Evolutionary conservation across 2,329 filamentous ascomycete genomes (phyloP), one percentile per base, ranked within the genome.

Genomic region (Phialemoniopsis sp.): DNA sequence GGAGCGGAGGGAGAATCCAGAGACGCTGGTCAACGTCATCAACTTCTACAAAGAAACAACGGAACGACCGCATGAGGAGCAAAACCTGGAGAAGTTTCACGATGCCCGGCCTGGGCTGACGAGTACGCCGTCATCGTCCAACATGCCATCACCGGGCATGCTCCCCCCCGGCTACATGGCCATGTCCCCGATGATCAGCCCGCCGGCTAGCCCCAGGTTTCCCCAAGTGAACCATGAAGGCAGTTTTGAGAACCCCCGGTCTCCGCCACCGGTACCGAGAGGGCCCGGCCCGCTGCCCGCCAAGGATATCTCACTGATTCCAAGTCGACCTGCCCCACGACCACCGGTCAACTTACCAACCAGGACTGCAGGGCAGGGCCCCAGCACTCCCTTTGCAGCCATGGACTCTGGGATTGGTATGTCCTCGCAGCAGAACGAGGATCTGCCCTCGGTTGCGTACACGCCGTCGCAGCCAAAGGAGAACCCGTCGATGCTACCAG

Each of bases 41-140:
- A 87, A 85, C 43, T 97, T 97, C 61, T 97, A 95, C 73, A 94
- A 96, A 62, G 91, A 95, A 67, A 95, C 89, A 48, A 85, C 87
- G 18, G 88, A 91, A 52, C 74, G 72, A 52, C 81, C 80, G 43
- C 80, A 82, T 45, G 89, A 96, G 58, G 88, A 95, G 56, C 86
- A 87, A 53, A 85, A 93, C 41, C 88, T 93, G 72, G 90, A 97
- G 63, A 98, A 98, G 63, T 96, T 98, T 61, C 89, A 94, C 54
- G 83, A 95, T 67, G 89, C 86, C 38, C 82, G 84, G 54, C 73
- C 82, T 9, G 63, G 70, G 49, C 58, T 66, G 49, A 50, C 62
- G 48, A 53, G 61, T 49, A 59, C 63, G 47, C 56, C 69, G 55
- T 57, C 67, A 55, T 54, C 67, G 47, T 61, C 67, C 56, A 55